These are phyloP conservation scores for Picea sitchensis DNA, from an alignment of 75 land plant species.

Conservation along the genomic window DNA sequence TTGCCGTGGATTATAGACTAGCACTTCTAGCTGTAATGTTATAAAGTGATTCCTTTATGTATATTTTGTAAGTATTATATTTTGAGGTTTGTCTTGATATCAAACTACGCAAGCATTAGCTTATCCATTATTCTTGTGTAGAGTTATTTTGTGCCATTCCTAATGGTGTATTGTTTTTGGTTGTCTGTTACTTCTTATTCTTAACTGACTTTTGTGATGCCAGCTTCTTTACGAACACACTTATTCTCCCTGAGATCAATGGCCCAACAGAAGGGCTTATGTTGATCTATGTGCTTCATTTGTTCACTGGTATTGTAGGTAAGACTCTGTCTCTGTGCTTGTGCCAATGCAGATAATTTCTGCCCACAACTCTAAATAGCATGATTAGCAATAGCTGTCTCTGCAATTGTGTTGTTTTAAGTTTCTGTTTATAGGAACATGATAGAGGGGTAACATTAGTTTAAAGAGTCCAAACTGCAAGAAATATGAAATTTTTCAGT, in stretches of 20 bases:
- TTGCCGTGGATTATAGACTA: too few species aligned
- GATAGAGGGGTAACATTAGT: too few species aligned
- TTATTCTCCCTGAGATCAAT: conserved; percentile 89
- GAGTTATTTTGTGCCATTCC: neutral
- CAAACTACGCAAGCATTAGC: too few species aligned
- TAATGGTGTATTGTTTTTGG: neutral
- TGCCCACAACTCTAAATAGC: neutral
- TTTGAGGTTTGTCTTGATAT: too few species aligned
- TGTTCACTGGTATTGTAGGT: conserved; percentile 88
- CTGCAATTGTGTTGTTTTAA: neutral
- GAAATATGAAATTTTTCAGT: too few species aligned
- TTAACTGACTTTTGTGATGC: neutral
- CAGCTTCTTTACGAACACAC: conserved; percentile 78
- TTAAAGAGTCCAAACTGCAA: too few species aligned
- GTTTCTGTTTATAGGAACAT: too few species aligned
- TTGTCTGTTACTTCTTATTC: neutral
- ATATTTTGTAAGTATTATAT: too few species aligned
- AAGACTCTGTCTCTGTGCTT: conserved; percentile 9
- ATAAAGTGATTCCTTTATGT: too few species aligned
- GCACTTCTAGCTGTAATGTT: too few species aligned
- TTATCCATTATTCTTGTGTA: too few species aligned
- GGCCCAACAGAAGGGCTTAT: conserved; percentile 98
- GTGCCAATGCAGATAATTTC: neutral
- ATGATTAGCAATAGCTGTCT: neutral
- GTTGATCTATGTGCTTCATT: conserved; percentile 79